Evolutionary conservation across 345 rosid species (phyloP).

Genomic region (Syzygium aromaticum): DNA sequence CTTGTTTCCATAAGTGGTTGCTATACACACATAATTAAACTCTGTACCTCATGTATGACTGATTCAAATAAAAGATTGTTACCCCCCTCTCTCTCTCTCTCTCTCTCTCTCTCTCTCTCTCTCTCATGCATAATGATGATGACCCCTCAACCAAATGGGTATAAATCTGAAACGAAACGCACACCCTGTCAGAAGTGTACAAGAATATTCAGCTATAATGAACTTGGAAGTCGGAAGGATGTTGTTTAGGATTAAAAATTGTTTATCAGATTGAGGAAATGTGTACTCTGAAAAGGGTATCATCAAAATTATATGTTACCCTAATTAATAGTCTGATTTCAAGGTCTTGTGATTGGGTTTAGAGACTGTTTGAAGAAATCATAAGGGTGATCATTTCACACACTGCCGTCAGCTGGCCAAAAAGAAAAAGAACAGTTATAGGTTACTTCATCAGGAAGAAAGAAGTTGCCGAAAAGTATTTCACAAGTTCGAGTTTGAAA

Average conservation of each 20-base stretch:
- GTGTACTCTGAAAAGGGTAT: background rate
- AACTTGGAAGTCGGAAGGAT: background rate
- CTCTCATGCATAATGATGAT: too few relatives aligned
- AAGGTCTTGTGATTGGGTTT: background rate
- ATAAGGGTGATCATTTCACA: background rate
- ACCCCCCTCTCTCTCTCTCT: background rate
- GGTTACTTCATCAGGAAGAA: background rate
- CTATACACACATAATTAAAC: background rate
- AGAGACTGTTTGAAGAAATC: background rate
- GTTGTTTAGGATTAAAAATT: background rate
- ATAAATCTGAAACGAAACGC: background rate
- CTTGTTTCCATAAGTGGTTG: background rate
- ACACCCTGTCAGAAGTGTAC: background rate
- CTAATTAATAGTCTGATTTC: background rate
- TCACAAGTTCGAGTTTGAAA: background rate
- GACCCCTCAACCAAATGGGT: background rate
- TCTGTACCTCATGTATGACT: background rate
- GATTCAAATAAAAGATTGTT: background rate
- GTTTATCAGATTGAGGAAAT: background rate
- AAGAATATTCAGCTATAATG: background rate
- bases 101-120: too few relatives aligned
- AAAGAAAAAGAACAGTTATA: background rate
- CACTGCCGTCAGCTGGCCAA: background rate
- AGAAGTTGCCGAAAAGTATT: background rate
- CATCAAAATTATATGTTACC: background rate